Percentiles rank a stretch among this genome's conserved stretches.
phyloP scores from a whole-genome alignment of 2,329 filamentous ascomycete genomes.

The Scedosporium apiospermum region DNA sequence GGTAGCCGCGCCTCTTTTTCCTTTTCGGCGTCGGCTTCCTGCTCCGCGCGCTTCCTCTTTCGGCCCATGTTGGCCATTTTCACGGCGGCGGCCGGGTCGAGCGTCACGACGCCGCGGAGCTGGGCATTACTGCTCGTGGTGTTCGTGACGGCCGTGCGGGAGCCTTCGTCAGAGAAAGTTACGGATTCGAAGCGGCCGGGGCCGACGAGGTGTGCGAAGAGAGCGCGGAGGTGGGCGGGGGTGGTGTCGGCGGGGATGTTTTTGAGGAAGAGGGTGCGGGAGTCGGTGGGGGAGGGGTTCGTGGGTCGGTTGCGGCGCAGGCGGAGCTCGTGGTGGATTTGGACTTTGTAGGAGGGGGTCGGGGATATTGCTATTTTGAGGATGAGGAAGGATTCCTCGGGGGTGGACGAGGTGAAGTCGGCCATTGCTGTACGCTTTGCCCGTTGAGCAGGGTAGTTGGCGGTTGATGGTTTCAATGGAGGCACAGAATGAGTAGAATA shows the following conservation, averaged over 20 bases:
- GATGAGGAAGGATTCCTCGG: constrained; percentile 52
- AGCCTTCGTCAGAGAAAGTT: constrained; percentile 58
- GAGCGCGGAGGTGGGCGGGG: constrained; percentile 60
- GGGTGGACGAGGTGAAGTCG: not conserved
- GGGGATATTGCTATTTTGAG: constrained; percentile 60
- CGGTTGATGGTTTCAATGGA: not conserved
- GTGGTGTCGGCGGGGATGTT: constrained; percentile 84
- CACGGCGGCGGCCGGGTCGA: constrained; percentile 22
- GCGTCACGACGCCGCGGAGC: not conserved
- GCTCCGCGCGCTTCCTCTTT: constrained; percentile 42
- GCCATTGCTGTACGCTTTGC: constrained; percentile 6
- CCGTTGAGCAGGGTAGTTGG: not conserved
- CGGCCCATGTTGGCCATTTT: constrained; percentile 23
- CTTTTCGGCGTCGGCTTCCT: constrained; percentile 48
- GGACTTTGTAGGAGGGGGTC: constrained; percentile 49
- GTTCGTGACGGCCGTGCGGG: constrained; percentile 23
- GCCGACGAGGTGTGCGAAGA: constrained; percentile 68
- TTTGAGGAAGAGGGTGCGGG: constrained; percentile 78
- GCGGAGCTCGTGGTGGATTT: constrained; percentile 74
- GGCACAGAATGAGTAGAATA: not conserved
- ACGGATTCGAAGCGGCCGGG: constrained; percentile 71
- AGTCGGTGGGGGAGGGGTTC: constrained; percentile 61
- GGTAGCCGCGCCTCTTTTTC: constrained; percentile 57
- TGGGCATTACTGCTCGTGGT: constrained; percentile 23
- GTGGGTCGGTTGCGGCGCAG: constrained; percentile 75